These are phyloP conservation scores for Aspergillus sojae DNA, from an alignment of 2,329 filamentous ascomycete genomes.

Conservation along the genomic window DNA sequence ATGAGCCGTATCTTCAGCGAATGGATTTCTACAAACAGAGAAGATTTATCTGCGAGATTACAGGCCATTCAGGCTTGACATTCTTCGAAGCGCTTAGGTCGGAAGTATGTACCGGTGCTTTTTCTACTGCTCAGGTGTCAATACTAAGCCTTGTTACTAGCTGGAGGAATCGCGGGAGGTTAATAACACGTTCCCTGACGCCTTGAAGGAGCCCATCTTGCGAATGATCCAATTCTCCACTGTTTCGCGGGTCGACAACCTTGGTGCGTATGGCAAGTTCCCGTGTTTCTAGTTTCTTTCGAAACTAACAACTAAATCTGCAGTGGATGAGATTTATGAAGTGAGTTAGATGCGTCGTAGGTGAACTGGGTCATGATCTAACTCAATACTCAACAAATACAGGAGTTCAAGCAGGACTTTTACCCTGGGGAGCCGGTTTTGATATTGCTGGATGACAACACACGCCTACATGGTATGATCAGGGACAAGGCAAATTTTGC, in stretches of 20 bases:
- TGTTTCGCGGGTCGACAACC: conserved; percentile 82
- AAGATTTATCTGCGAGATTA: conserved; percentile 94
- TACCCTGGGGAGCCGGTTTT: conserved; percentile 86
- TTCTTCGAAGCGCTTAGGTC: conserved; percentile 93
- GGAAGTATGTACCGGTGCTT: conserved; percentile 65
- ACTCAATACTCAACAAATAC: conserved; percentile 14
- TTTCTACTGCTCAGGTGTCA: conserved; percentile 7
- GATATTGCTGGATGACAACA: conserved; percentile 69
- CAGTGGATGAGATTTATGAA: conserved; percentile 55
- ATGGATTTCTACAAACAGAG: conserved; percentile 95
- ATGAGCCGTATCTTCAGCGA: conserved; percentile 82
- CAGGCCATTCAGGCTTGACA: conserved; percentile 84
- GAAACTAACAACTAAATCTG: conserved; percentile 19
- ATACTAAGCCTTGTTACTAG: conserved; percentile 44
- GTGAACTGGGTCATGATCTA: conserved; percentile 13
- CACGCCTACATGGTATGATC: conserved; percentile 72
- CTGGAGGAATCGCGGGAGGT: conserved; percentile 82
- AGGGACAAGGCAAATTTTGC: conserved; percentile 82
- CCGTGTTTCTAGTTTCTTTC: not conserved
- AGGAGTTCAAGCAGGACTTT: conserved; percentile 83
- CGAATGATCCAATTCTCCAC: conserved; percentile 90
- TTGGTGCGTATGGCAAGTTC: conserved; percentile 51
- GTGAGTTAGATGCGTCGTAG: conserved; percentile 32
- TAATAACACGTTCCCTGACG: conserved; percentile 87
- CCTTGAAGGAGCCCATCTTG: conserved; percentile 85